Conservation (phyloP, 2,329 filamentous ascomycete genomes). For the Rhexocercosporidium sp. region DNA sequence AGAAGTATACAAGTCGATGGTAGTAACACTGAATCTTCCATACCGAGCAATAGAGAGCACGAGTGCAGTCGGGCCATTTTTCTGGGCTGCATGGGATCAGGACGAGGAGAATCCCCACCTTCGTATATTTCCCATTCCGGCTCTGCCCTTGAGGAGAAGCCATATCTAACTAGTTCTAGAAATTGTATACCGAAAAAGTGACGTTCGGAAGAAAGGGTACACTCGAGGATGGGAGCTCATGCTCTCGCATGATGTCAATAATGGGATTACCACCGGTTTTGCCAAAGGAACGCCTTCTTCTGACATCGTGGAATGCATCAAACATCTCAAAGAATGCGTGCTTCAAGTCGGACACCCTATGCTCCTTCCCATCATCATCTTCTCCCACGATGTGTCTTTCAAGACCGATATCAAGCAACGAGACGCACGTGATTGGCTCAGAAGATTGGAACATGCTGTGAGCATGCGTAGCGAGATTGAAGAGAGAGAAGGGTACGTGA, state of each 20-base stretch:
- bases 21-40: conserved; percentile 58
- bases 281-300: conserved; percentile 66
- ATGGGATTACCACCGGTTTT: conserved; percentile 63
- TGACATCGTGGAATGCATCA: conserved; percentile 56
- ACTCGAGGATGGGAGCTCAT: conserved; percentile 70
- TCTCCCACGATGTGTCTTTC: conserved; percentile 61
- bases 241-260: conserved; percentile 62
- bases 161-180: conserved; percentile 46
- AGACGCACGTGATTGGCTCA: conserved; percentile 65
- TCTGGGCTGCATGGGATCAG: conserved; percentile 63
- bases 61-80: conserved; percentile 66
- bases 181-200: conserved; percentile 68
- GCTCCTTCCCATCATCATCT: conserved; percentile 64
- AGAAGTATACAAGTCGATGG: conserved; percentile 59
- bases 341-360: conserved; percentile 62
- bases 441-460: conserved; percentile 65
- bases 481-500: conserved; percentile 54
- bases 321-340: conserved; percentile 57
- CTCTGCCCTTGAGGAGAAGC: not conserved
- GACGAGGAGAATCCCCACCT: conserved; percentile 62
- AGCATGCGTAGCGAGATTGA: conserved; percentile 56
- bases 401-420: conserved; percentile 67
- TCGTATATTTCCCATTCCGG: conserved; percentile 48
- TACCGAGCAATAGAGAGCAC: conserved; percentile 65
- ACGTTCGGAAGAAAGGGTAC: conserved; percentile 67